Evolutionary conservation across 2,329 filamentous ascomycete genomes (phyloP).

Genomic region (Decorospora gaudefroyi): DNA sequence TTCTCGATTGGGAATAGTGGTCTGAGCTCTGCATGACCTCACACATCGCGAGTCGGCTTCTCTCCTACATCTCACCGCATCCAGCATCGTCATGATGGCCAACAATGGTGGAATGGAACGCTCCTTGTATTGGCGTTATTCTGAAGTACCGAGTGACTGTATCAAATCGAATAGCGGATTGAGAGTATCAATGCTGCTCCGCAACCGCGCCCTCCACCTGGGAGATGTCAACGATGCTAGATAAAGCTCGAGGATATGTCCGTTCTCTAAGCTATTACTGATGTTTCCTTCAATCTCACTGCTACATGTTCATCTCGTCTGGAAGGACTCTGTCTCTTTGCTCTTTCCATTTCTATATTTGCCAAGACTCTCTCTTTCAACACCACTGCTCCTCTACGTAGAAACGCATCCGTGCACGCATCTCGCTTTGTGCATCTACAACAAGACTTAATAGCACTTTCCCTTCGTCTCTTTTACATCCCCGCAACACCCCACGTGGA

Average conservation of each 20-base stretch:
- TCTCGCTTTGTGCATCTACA: slow-evolving; percentile 1
- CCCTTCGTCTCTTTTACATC: neutral
- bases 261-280: too few relatives aligned
- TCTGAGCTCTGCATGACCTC: slow-evolving; percentile 13
- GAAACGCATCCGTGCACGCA: slow-evolving; percentile 1
- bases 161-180: too few relatives aligned
- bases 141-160: too few relatives aligned
- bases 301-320: too few relatives aligned
- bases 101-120: accelerated
- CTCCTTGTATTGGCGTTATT: too few relatives aligned
- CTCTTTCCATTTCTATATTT: neutral
- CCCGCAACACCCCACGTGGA: neutral
- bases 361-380: slow-evolving; percentile 19
- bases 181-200: too few relatives aligned
- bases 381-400: slow-evolving; percentile 2
- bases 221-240: too few relatives aligned
- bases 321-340: neutral
- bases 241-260: too few relatives aligned
- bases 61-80: neutral
- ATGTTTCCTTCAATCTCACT: too few relatives aligned
- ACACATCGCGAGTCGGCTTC: slow-evolving; percentile 8
- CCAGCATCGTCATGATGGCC: neutral
- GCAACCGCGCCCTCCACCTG: too few relatives aligned
- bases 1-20: slow-evolving; percentile 3
- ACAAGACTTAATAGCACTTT: slow-evolving; percentile 3